Evolutionary conservation across 306 rosid species (phyloP).

Genomic region (Oxytropis ochrocephala): DNA sequence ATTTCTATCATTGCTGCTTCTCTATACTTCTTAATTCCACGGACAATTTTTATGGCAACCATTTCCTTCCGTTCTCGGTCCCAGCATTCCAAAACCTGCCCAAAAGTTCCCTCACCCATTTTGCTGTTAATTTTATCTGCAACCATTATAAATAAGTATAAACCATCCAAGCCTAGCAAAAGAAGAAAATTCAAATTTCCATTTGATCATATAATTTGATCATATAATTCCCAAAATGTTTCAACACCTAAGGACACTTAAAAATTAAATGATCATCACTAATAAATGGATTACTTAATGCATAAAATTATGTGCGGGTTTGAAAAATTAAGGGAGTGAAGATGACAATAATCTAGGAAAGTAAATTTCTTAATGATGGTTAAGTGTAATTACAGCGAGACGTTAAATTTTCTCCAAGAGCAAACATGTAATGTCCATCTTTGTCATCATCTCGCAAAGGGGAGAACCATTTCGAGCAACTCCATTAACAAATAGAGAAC

Average conservation of each 20-base stretch:
- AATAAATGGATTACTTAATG: neutral
- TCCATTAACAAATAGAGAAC: conserved; percentile 63
- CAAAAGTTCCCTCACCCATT: conserved; percentile 99
- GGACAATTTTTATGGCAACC: conserved; percentile 91
- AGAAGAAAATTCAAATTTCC: neutral
- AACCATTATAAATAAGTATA: neutral
- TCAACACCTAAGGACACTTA: neutral
- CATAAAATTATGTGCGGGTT: neutral
- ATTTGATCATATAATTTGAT: neutral
- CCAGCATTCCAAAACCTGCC: conserved; percentile 98
- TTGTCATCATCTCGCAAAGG: conserved; percentile 99
- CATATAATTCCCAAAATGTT: neutral
- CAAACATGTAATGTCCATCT: conserved; percentile 99
- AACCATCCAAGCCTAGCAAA: neutral
- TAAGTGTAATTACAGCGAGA: conserved; percentile 94
- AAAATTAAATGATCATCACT: neutral
- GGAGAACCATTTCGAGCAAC: conserved; percentile 94
- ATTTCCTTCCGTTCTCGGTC: conserved; percentile 84
- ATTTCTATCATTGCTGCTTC: conserved; percentile 99
- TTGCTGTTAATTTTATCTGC: conserved; percentile 82
- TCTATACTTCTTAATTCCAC: conserved; percentile 80
- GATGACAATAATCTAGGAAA: neutral
- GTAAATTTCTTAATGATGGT: conserved; percentile 43
- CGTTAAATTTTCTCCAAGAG: conserved; percentile 94
- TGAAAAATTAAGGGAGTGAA: neutral